Conservation (phyloP, 305 asterid genomes). For the Petunia hybrid region DNA sequence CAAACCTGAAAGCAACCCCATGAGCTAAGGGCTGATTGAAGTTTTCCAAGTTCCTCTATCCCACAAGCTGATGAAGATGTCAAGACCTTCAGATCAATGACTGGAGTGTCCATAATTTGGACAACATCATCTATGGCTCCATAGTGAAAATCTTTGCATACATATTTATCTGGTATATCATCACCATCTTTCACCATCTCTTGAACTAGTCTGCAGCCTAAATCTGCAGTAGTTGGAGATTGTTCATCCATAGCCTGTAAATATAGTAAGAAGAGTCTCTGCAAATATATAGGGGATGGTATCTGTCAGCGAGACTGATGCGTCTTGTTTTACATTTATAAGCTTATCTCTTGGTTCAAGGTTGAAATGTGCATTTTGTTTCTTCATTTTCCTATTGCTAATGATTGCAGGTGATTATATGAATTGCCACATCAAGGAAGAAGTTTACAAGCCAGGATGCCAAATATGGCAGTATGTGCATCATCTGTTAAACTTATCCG, state of each 20-base stretch:
- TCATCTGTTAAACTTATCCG: neutral
- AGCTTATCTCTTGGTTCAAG: neutral
- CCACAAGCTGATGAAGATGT: conserved; percentile 32
- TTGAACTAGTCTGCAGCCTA: conserved; percentile 30
- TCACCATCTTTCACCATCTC: neutral
- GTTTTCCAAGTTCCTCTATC: conserved; percentile 31
- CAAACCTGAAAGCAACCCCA: conserved; percentile 40
- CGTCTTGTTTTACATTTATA: neutral
- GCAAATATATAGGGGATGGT: neutral
- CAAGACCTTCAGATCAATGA: conserved; percentile 31
- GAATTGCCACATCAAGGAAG: conserved; percentile 7
- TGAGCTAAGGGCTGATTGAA: conserved; percentile 31
- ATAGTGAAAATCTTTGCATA: neutral
- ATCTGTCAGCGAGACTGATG: neutral
- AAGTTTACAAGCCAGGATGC: conserved; percentile 9
- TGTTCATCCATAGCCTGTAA: neutral
- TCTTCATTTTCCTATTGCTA: conserved; percentile 22
- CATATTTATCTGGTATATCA: conserved; percentile 8
- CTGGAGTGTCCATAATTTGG: neutral
- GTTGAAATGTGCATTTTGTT: neutral
- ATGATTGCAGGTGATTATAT: neutral
- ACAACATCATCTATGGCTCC: neutral
- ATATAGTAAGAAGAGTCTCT: neutral
- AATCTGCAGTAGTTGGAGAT: conserved; percentile 6
- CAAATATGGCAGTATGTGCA: conserved; percentile 10